These are phyloP conservation scores for Gleditsia sinensis DNA, from an alignment of 306 rosid species.

Conservation along the genomic window DNA sequence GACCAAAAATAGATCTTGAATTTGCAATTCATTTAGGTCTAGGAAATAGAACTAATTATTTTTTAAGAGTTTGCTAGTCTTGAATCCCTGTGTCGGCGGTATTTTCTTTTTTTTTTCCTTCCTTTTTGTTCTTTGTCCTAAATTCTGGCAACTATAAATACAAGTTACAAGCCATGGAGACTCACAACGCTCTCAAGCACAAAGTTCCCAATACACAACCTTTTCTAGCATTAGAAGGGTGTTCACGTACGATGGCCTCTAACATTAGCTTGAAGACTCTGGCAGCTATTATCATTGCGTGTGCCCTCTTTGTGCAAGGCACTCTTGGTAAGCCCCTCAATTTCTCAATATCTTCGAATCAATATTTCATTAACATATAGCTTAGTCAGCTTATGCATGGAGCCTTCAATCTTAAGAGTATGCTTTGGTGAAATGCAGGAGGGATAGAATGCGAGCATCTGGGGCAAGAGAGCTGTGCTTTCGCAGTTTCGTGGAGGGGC, in stretches of 20 bases:
- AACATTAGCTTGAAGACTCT: slow-evolving; percentile 29
- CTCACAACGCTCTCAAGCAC: background rate
- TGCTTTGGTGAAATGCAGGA: slow-evolving; percentile 18
- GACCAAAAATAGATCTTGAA: no score
- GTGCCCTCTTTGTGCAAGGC: slow-evolving; percentile 41
- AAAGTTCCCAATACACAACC: no score
- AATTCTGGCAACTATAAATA: background rate
- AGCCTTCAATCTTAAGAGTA: background rate
- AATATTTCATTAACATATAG: no score
- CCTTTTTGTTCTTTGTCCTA: no score
- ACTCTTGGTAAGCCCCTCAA: slow-evolving; percentile 36
- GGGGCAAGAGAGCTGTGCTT: slow-evolving; percentile 48
- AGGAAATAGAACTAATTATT: no score
- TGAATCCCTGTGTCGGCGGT: no score
- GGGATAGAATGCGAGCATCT: slow-evolving; percentile 48
- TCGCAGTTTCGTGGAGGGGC: slow-evolving; percentile 53
- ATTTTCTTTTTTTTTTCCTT: no score
- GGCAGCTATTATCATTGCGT: slow-evolving; percentile 25
- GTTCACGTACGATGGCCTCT: slow-evolving; percentile 39
- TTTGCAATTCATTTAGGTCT: no score
- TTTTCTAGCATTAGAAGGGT: background rate
- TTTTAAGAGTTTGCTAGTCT: no score
- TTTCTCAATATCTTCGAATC: no score
- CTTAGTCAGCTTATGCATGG: background rate
- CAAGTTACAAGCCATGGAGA: background rate